These are phyloP conservation scores for Herpetospermum pedunculosum DNA, from an alignment of 306 rosid species.

Conservation along the genomic window DNA sequence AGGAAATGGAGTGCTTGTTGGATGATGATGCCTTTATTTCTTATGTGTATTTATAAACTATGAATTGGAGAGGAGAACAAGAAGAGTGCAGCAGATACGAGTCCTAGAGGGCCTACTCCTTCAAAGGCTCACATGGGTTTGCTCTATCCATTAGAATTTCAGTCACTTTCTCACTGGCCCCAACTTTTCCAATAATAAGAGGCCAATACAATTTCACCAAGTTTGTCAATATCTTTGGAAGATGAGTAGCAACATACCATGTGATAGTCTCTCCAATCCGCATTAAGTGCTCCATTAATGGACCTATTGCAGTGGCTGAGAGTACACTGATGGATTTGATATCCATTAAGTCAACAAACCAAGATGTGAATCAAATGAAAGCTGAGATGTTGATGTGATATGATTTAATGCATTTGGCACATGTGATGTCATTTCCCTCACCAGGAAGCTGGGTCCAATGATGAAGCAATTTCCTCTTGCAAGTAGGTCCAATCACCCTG, in stretches of 20 bases:
- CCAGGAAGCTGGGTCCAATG: background rate
- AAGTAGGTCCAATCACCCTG: background rate
- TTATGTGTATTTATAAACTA: background rate
- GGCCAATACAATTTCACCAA: background rate
- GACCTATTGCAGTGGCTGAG: background rate
- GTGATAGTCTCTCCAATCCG: background rate
- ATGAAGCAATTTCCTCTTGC: slow-evolving; percentile 1
- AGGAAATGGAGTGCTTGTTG: background rate
- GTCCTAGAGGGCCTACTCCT: background rate
- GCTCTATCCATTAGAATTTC: background rate
- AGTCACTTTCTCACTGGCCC: background rate
- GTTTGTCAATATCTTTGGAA: background rate
- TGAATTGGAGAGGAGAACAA: background rate
- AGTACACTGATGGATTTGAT: background rate
- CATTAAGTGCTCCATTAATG: background rate
- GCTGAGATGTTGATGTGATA: background rate
- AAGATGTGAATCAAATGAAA: background rate
- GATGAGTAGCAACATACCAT: slow-evolving; percentile 7
- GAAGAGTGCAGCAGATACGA: background rate
- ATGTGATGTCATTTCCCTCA: background rate
- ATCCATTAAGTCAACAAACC: background rate
- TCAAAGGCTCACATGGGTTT: background rate
- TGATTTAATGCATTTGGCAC: slow-evolving; percentile 1
- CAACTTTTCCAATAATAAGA: background rate
- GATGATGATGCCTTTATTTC: background rate